These are phyloP conservation scores for Trametes cubensis DNA, from an alignment of 768 basidiomycete genomes.

Conservation along the genomic window DNA sequence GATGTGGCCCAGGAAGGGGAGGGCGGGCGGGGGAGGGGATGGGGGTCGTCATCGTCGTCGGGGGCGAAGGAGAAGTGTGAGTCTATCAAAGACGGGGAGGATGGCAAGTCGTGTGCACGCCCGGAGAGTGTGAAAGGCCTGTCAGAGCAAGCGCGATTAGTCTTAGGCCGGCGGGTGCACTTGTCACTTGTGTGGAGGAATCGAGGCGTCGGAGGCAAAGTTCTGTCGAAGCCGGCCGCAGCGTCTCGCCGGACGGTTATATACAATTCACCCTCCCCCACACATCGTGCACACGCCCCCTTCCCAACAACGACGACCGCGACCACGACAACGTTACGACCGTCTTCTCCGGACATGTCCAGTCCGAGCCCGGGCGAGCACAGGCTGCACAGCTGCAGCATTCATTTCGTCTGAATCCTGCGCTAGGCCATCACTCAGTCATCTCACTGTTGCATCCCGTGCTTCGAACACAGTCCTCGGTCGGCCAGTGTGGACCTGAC, in stretches of 20 bases:
- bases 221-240: constrained; percentile 4
- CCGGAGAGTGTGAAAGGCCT: not conserved
- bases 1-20: constrained; percentile 47
- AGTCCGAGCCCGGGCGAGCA: too few species aligned
- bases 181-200: too few species aligned
- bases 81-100: not conserved
- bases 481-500: not conserved
- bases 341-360: too few species aligned
- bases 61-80: not conserved
- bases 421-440: not conserved
- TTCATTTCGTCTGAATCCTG: not conserved
- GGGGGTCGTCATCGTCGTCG: constrained; percentile 36
- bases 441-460: too few species aligned
- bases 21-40: constrained; percentile 47
- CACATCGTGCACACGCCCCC: too few species aligned
- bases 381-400: not conserved
- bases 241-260: constrained; percentile 2
- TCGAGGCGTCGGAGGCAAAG: not conserved
- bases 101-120: not conserved
- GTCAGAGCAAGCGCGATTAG: not conserved
- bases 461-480: too few species aligned
- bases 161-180: too few species aligned
- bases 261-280: not conserved
- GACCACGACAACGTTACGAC: too few species aligned
- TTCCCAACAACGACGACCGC: too few species aligned